Conservation (phyloP, 116 monocot genomes). For the Dioscorea cayenensis region DNA sequence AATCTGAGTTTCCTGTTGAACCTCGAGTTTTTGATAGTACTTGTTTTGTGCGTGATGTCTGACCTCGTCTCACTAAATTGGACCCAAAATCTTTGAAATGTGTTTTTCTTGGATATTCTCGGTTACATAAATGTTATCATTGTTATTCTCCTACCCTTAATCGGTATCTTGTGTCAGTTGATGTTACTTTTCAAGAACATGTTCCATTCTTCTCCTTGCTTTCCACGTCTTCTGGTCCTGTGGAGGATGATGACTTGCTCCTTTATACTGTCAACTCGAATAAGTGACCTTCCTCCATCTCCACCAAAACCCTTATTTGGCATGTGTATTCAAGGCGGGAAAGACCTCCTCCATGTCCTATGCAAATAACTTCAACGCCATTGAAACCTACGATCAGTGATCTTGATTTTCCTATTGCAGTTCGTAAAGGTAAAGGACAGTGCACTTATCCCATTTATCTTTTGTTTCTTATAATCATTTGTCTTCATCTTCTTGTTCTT, state of each 20-base stretch:
- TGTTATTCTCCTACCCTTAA: background rate
- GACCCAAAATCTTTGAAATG: background rate
- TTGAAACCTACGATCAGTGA: too few species aligned
- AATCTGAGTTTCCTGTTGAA: background rate
- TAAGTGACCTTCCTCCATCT: too few species aligned
- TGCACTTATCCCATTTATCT: too few species aligned
- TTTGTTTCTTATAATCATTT: too few species aligned
- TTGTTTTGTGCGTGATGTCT: background rate
- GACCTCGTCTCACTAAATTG: background rate
- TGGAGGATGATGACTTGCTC: background rate
- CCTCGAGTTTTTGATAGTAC: background rate
- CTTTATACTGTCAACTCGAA: too few species aligned
- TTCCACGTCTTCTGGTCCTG: too few species aligned
- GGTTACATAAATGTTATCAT: conserved; percentile 2
- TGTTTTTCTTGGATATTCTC: background rate
- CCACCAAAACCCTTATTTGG: background rate
- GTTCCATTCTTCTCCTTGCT: background rate
- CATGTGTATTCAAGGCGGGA: background rate
- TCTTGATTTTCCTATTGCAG: background rate
- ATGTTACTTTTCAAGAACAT: conserved; percentile 4
- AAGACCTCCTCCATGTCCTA: background rate
- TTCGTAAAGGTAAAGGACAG: too few species aligned
- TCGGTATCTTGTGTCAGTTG: background rate
- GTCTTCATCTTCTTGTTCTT: background rate
- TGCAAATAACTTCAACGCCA: background rate